A percentile compares a stretch with the other conserved stretches of the same genome.
These are phyloP conservation scores for Daldinia caldariorum DNA, from an alignment of 495 filamentous ascomycete genomes.

Conservation along the genomic window DNA sequence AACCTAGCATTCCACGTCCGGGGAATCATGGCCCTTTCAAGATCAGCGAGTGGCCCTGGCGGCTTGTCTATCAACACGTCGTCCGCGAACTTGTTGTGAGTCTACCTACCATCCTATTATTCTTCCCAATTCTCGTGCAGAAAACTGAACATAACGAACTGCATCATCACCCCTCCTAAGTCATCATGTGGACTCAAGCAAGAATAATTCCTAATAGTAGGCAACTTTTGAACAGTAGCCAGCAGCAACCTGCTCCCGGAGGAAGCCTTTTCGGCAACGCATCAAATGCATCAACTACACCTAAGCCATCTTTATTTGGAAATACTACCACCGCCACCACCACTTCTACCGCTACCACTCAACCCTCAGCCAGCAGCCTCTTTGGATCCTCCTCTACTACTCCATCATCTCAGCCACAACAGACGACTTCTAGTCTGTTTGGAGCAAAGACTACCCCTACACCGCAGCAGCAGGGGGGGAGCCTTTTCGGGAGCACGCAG, in stretches of 20 bases:
- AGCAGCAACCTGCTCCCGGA: constrained; percentile 37
- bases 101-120: constrained; percentile 20
- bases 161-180: too few species aligned
- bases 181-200: too few species aligned
- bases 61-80: constrained; percentile 83
- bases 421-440: constrained; percentile 33
- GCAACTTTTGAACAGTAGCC: constrained; percentile 44
- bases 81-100: constrained; percentile 73
- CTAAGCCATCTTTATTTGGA: constrained; percentile 65
- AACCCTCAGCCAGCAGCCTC: constrained; percentile 53
- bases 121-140: constrained; percentile 11
- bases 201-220: constrained; percentile 33
- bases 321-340: constrained; percentile 45
- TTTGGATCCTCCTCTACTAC: constrained; percentile 38
- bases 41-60: constrained; percentile 72
- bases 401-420: constrained; percentile 42
- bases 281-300: constrained; percentile 44
- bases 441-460: constrained; percentile 42
- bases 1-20: constrained; percentile 21
- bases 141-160: not conserved
- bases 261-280: constrained; percentile 31
- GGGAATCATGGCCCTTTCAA: constrained; percentile 58
- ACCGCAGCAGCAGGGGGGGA: constrained; percentile 44
- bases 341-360: constrained; percentile 39
- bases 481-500: constrained; percentile 52